A percentile compares a stretch with the other conserved stretches of the same genome.
These are phyloP conservation scores for Ceratobasidium sp. DNA, from an alignment of 1,284 basidiomycete genomes.

Conservation along the genomic window DNA sequence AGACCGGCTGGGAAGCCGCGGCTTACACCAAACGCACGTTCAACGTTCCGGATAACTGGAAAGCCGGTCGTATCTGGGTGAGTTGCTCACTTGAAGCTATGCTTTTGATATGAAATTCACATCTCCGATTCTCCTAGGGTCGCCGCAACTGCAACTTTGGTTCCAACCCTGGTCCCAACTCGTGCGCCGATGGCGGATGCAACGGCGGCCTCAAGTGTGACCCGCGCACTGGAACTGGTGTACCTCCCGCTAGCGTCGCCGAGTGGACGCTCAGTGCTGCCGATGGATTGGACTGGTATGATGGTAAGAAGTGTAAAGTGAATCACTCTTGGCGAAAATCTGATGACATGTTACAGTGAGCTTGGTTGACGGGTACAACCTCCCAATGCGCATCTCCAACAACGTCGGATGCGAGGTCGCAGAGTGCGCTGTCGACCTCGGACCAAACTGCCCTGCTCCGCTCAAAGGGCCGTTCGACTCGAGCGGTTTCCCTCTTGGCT, in stretches of 20 bases:
- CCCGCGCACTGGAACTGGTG: no score
- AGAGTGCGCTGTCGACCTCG: conserved; percentile 40
- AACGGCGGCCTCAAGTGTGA: conserved; percentile 61
- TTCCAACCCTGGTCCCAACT: conserved; percentile 58
- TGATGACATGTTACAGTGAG: no score
- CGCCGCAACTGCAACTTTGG: conserved; percentile 58
- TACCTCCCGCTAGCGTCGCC: no score
- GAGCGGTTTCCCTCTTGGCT: conserved; percentile 42
- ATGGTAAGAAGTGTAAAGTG: no score
- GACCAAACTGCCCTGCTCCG: background rate
- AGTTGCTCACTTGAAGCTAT: background rate
- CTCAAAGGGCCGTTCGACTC: conserved; percentile 41
- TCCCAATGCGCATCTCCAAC: conserved; percentile 45
- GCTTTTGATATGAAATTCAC: background rate
- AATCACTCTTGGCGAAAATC: no score
- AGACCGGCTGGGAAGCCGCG: conserved; percentile 55
- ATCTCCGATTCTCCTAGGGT: conserved; percentile 48
- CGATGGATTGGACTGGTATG: conserved; percentile 42
- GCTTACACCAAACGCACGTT: conserved; percentile 53
- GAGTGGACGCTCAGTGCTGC: conserved; percentile 47
- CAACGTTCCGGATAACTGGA: conserved; percentile 59
- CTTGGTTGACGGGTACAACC: conserved; percentile 47
- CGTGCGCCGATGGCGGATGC: conserved; percentile 58
- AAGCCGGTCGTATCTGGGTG: conserved; percentile 58
- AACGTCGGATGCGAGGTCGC: conserved; percentile 38